Base-by-base conservation (phyloP, 768 basidiomycete species). In the Mycena kentingensis region DNA sequence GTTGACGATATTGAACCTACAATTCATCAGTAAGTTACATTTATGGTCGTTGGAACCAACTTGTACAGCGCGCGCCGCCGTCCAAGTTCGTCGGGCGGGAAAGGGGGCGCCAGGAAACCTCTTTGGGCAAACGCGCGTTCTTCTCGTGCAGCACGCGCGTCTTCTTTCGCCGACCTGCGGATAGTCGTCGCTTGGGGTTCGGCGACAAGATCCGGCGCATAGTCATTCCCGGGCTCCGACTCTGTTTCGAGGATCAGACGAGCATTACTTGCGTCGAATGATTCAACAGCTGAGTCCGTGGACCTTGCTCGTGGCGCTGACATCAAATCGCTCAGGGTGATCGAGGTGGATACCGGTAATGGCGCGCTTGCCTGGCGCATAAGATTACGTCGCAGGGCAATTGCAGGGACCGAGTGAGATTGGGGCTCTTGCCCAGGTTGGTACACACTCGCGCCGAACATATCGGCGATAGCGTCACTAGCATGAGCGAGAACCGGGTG, bases 1-100 rank as follows among this genome's bases (percentile, higher is more conserved):
- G 57, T 90, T 83, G 81, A 92, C 86, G 43, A 97, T 88, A 60
- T 93, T 93, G 73, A 92, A 95, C 58, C 91, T 90, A 56, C 25
- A 27, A 24, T 28, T 21, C 12, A 25, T 34, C 25, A 53, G 22
- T 25, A 38, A 61, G 39, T 50, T 47, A 26, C 26, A 41, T 26
- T 28, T 26, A 37, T 42, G 15, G 25, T 21, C 41, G 19, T 44
- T 32, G 19, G 24, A 12, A 65, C 82, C 63, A 61, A 90, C 86
- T 88, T 90, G 71, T 95, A 90, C 60, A 98, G 69, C 6, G 94
- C 94, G 39, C 90, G 77, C 29, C 90, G 74, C 25, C 94, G 80
- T 44, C 91, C 89, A 24, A 83, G 68, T 68, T 98, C 94, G 58
- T 95, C 84, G 2, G 88, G 87, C 5, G 94, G 92, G 57, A 85